Evolutionary conservation across 2,329 filamentous ascomycete genomes (phyloP).

Genomic region (Monilinia fructigena): DNA sequence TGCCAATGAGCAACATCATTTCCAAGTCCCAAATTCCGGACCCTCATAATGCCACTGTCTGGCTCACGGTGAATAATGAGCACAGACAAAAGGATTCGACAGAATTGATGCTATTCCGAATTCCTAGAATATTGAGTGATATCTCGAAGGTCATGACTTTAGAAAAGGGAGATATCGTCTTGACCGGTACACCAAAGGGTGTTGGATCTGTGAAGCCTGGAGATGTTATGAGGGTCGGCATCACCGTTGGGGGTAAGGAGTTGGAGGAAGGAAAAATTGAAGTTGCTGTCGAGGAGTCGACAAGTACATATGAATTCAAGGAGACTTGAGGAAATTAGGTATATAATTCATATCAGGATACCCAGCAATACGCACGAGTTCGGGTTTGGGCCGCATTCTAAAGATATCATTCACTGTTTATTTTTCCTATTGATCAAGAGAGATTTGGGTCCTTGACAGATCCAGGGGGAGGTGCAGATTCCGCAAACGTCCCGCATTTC

Average conservation of each 20-base stretch:
- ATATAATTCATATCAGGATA: slow-evolving; percentile 16
- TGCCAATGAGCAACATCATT: slow-evolving; percentile 81
- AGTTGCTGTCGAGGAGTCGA: slow-evolving; percentile 77
- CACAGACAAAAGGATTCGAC: slow-evolving; percentile 82
- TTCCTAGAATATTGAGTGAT: slow-evolving; percentile 83
- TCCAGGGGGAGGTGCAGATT: slow-evolving; percentile 63
- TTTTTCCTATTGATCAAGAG: slow-evolving; percentile 23
- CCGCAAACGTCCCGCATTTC: slow-evolving; percentile 73
- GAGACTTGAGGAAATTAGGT: slow-evolving; percentile 56
- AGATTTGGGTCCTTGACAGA: slow-evolving; percentile 60
- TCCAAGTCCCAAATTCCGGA: slow-evolving; percentile 76
- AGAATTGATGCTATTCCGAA: slow-evolving; percentile 89
- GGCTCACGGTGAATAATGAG: slow-evolving; percentile 78
- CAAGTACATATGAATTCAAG: slow-evolving; percentile 71
- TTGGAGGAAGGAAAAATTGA: slow-evolving; percentile 82
- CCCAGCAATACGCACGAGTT: slow-evolving; percentile 4
- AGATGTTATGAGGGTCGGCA: slow-evolving; percentile 81
- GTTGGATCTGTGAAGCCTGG: slow-evolving; percentile 83
- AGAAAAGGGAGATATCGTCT: slow-evolving; percentile 84
- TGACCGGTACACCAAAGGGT: slow-evolving; percentile 97
- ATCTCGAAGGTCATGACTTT: slow-evolving; percentile 95
- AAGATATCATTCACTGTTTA: slow-evolving; percentile 2
- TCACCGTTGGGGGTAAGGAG: slow-evolving; percentile 78
- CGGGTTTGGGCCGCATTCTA: not conserved
- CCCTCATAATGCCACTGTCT: slow-evolving; percentile 85